Evolutionary conservation across 2,329 filamentous ascomycete species (phyloP).

Genomic region (Pyricularia pennisetigena): DNA sequence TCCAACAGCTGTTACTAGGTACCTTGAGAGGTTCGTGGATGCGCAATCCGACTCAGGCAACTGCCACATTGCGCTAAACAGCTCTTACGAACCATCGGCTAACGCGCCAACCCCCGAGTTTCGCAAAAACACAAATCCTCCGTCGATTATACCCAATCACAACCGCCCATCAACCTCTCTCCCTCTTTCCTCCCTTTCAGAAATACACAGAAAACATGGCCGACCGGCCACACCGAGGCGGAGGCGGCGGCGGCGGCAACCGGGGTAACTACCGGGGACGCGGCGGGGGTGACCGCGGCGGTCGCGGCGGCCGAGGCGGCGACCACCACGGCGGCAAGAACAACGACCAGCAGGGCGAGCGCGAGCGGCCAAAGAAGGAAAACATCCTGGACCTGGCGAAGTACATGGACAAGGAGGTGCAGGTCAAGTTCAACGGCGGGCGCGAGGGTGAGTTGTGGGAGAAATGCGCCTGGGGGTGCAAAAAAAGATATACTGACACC

Average conservation of each 20-base stretch:
- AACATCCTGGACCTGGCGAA: constrained; percentile 93
- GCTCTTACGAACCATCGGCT: neutral
- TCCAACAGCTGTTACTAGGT: neutral
- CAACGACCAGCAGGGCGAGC: constrained; percentile 28
- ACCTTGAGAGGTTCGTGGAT: neutral
- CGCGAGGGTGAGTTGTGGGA: constrained; percentile 57
- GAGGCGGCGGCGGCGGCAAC: neutral
- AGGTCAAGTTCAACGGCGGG: constrained; percentile 93
- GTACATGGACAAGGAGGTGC: constrained; percentile 95
- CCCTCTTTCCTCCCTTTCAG: neutral
- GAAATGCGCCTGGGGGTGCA: neutral
- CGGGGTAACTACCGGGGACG: neutral
- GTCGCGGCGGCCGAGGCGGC: neutral
- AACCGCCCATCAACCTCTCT: neutral
- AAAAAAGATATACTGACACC: neutral
- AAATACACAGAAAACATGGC: neutral
- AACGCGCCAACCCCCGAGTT: neutral
- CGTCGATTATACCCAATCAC: neutral
- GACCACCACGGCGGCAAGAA: neutral
- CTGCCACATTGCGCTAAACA: neutral
- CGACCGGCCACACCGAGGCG: neutral
- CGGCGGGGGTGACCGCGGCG: neutral
- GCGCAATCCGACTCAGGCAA: neutral
- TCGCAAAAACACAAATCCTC: neutral
- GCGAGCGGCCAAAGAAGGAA: constrained; percentile 87